A percentile compares a stretch with the other conserved stretches of the same genome.
phyloP scores from a whole-genome alignment of 2,329 filamentous ascomycete genomes.

The Aureobasidium lini region DNA sequence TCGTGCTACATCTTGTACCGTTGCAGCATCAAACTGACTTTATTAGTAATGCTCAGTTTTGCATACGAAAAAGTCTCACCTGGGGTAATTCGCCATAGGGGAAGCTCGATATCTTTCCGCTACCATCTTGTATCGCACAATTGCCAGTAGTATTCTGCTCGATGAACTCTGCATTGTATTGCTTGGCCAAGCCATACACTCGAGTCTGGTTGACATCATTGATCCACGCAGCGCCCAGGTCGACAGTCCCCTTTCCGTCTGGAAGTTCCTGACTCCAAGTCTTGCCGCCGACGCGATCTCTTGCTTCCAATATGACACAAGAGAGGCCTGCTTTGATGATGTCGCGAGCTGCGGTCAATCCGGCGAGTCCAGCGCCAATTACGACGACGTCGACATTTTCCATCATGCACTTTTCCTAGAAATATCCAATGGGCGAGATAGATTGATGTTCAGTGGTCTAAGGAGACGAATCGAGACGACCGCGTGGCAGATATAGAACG shows the following conservation, averaged over 20 bases:
- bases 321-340: conserved; percentile 22
- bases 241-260: conserved; percentile 33
- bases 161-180: conserved; percentile 38
- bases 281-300: conserved; percentile 36
- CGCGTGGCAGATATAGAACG: background rate
- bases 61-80: conserved; percentile 12
- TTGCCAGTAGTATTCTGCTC: conserved; percentile 43
- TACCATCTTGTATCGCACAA: conserved; percentile 34
- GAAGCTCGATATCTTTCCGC: conserved; percentile 28
- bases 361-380: conserved; percentile 27
- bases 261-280: conserved; percentile 35
- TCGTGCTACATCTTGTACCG: background rate
- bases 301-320: conserved; percentile 27
- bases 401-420: background rate
- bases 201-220: conserved; percentile 48
- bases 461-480: background rate
- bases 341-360: conserved; percentile 24
- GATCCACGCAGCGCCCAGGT: conserved; percentile 54
- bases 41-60: background rate
- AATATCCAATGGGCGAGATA: too few species aligned
- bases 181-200: conserved; percentile 36
- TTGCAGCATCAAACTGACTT: background rate
- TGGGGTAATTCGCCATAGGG: conserved; percentile 28
- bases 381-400: conserved; percentile 23
- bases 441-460: background rate